Evolutionary conservation across 768 basidiomycete species (phyloP).

Genomic region (Auriscalpium orientale): DNA sequence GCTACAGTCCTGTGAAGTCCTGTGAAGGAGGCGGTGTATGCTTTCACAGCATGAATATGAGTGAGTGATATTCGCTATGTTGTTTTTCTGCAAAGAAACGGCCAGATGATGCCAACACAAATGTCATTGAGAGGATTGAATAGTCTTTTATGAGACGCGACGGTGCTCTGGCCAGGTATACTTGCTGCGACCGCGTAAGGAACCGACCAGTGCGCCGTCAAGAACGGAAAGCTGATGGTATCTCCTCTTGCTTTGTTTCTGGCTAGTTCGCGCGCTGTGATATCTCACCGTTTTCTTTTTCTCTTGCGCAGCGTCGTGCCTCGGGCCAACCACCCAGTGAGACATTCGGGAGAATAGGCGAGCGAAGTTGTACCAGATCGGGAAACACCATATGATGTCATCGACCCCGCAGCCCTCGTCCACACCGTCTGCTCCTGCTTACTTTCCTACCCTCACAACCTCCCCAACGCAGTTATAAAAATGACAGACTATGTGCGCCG

Average conservation of each 20-base stretch:
- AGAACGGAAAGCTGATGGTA: conserved; percentile 56
- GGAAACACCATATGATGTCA: neutral
- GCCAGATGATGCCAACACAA: no score
- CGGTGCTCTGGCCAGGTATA: conserved; percentile 31
- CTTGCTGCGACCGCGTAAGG: conserved; percentile 27
- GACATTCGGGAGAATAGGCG: no score
- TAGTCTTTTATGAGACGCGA: no score
- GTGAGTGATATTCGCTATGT: no score
- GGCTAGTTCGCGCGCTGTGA: neutral
- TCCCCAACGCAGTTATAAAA: neutral
- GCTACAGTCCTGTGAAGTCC: no score
- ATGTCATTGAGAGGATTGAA: no score
- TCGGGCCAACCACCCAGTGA: no score
- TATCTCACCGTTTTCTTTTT: neutral
- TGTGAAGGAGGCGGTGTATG: no score
- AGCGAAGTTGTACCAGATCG: neutral
- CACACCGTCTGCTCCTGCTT: neutral
- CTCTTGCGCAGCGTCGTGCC: no score
- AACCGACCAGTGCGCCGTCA: conserved; percentile 36
- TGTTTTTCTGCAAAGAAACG: no score
- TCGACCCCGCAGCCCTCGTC: neutral
- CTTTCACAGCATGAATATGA: no score
- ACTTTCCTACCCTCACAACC: neutral
- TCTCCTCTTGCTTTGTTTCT: neutral
- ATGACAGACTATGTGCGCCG: conserved; percentile 66